These are phyloP conservation scores for Alternaria atra DNA, from an alignment of 2,329 filamentous ascomycete species.

Conservation along the genomic window DNA sequence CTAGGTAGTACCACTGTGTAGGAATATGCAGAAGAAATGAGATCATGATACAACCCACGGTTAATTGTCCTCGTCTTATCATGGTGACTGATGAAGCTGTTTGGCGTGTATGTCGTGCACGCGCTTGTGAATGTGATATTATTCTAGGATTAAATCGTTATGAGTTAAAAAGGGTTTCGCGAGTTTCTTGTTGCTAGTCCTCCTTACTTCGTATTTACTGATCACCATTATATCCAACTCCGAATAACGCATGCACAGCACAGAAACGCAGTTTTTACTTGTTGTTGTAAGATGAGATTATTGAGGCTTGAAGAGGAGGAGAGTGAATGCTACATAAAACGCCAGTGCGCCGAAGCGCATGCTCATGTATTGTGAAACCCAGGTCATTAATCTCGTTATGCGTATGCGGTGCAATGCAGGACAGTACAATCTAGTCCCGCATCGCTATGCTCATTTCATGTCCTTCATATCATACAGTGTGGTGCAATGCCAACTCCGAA, in stretches of 20 bases:
- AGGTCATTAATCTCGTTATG: conserved; percentile 6
- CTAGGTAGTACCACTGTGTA: conserved; percentile 13
- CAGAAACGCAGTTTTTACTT: background rate
- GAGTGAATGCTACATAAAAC: conserved; percentile 8
- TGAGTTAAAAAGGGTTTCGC: background rate
- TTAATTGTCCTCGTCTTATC: background rate
- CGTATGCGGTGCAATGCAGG: background rate
- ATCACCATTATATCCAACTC: background rate
- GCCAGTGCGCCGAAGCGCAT: conserved; percentile 5
- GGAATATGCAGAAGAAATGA: conserved; percentile 3
- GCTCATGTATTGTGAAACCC: background rate
- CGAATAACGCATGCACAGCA: background rate
- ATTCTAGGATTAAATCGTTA: background rate
- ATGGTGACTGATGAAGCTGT: background rate
- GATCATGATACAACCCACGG: background rate
- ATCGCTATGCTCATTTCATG: background rate
- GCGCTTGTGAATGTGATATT: background rate
- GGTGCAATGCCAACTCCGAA: background rate
- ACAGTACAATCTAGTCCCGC: background rate
- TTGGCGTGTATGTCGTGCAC: background rate
- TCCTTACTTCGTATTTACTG: background rate
- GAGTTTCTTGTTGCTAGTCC: background rate
- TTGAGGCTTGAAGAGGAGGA: background rate
- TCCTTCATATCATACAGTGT: background rate
- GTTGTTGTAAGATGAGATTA: background rate